phyloP scores from a whole-genome alignment of 106 monocot genomes.

The Allium sativum region DNA sequence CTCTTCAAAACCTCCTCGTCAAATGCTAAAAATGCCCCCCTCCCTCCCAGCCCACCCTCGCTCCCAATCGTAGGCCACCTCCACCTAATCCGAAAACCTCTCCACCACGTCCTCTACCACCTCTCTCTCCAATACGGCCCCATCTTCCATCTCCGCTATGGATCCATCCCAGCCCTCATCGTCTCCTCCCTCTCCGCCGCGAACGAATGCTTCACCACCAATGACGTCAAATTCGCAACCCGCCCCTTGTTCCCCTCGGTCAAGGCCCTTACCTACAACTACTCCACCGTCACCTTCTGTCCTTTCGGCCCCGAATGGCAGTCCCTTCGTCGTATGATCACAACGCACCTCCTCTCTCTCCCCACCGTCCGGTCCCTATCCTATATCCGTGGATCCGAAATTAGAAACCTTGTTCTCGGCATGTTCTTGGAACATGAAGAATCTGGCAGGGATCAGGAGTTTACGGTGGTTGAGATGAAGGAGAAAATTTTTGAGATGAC shows the following conservation, averaged over 20 bases:
- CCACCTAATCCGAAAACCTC: constrained; percentile 18
- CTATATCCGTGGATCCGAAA: too few species aligned
- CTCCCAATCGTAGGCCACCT: constrained; percentile 30
- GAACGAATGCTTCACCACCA: too few species aligned
- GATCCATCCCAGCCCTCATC: background rate
- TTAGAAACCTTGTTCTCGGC: too few species aligned
- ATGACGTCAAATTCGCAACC: too few species aligned
- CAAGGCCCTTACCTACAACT: too few species aligned
- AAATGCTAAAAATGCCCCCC: background rate
- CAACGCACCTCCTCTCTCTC: too few species aligned
- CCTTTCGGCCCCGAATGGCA: too few species aligned
- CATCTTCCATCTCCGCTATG: background rate
- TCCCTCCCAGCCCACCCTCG: constrained; percentile 1
- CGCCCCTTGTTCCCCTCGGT: too few species aligned
- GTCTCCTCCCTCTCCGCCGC: background rate
- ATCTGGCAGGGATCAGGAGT: background rate
- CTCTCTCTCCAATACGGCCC: constrained; percentile 18
- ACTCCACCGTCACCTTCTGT: too few species aligned
- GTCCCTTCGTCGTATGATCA: too few species aligned
- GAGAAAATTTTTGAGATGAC: background rate
- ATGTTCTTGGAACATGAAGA: background rate
- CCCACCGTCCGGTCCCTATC: too few species aligned
- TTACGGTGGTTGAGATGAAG: background rate
- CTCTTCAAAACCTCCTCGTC: background rate
- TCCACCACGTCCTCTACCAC: constrained; percentile 16